A percentile compares a stretch with the other conserved stretches of the same genome.
Conservation (phyloP, 1,139 yeast genomes). For the Lodderomyces orthopsilosis region DNA sequence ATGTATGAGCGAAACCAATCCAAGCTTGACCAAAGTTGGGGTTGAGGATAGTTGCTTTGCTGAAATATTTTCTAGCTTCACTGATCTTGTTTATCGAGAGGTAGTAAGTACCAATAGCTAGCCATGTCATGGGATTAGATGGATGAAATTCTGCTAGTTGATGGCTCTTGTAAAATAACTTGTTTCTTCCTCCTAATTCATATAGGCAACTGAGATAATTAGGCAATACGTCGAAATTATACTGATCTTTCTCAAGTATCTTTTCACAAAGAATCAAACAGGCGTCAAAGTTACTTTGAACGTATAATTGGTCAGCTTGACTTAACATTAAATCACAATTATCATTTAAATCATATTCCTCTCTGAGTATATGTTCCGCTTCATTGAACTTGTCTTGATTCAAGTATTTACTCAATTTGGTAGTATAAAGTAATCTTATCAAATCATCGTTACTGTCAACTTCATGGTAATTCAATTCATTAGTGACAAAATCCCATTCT, state of each 20-base stretch:
- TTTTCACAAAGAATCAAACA: slow-evolving; percentile 74
- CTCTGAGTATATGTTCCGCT: slow-evolving; percentile 63
- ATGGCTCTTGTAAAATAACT: slow-evolving; percentile 77
- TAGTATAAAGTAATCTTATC: slow-evolving; percentile 70
- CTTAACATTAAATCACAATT: slow-evolving; percentile 70
- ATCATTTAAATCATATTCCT: slow-evolving; percentile 67
- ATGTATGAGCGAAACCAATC: slow-evolving; percentile 98
- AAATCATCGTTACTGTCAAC: slow-evolving; percentile 76
- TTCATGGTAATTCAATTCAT: slow-evolving; percentile 65
- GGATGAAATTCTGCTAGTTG: slow-evolving; percentile 86
- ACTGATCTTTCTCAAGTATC: slow-evolving; percentile 60
- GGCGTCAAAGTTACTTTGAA: slow-evolving; percentile 76
- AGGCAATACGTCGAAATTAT: slow-evolving; percentile 73
- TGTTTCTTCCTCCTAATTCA: slow-evolving; percentile 81
- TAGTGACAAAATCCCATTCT: slow-evolving; percentile 76
- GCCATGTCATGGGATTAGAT: slow-evolving; percentile 81
- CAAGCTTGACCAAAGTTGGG: slow-evolving; percentile 96
- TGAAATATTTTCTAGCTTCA: slow-evolving; percentile 85
- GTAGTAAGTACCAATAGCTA: slow-evolving; percentile 90
- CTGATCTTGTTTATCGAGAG: slow-evolving; percentile 67
- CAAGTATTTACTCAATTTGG: slow-evolving; percentile 71
- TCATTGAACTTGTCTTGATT: slow-evolving; percentile 59
- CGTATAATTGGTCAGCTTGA: slow-evolving; percentile 68
- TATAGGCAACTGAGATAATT: slow-evolving; percentile 80
- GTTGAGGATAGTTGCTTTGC: slow-evolving; percentile 83